Percentiles rank a stretch among this genome's conserved stretches.
phyloP scores from a whole-genome alignment of 345 rosid species.

The Salix viminalis region DNA sequence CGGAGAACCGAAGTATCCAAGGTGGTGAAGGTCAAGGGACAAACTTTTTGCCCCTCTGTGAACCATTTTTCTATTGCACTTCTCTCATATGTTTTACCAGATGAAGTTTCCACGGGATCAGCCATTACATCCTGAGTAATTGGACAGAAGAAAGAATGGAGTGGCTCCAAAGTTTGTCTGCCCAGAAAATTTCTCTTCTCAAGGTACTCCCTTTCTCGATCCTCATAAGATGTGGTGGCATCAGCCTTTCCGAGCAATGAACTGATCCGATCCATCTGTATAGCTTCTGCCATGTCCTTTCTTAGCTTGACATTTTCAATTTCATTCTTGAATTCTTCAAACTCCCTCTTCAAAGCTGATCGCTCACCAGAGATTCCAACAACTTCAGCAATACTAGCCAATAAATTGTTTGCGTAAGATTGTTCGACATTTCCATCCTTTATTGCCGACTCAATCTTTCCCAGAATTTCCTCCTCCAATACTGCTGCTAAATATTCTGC shows the following conservation, averaged over 20 bases:
- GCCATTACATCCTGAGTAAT: constrained; percentile 26
- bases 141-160: constrained; percentile 24
- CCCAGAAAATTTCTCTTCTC: constrained; percentile 8
- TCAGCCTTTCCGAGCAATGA: constrained; percentile 23
- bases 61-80: constrained; percentile 26
- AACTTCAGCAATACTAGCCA: constrained; percentile 13
- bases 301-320: constrained; percentile 9
- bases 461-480: constrained; percentile 11
- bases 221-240: constrained; percentile 20
- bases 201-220: constrained; percentile 15
- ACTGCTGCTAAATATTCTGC: constrained; percentile 1
- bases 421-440: constrained; percentile 1
- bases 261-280: constrained; percentile 15
- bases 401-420: constrained; percentile 15
- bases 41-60: constrained; percentile 20
- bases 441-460: constrained; percentile 11
- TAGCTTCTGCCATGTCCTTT: constrained; percentile 13
- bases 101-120: constrained; percentile 29
- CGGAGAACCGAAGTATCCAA: constrained; percentile 12
- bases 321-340: constrained; percentile 20
- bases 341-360: constrained; percentile 9
- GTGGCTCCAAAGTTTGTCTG: constrained; percentile 20
- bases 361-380: constrained; percentile 11
- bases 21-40: constrained; percentile 13
- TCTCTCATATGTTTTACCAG: constrained; percentile 26